These are phyloP conservation scores for Backusella circina DNA, from an alignment of 192 early-diverging fungal species.

Conservation along the genomic window DNA sequence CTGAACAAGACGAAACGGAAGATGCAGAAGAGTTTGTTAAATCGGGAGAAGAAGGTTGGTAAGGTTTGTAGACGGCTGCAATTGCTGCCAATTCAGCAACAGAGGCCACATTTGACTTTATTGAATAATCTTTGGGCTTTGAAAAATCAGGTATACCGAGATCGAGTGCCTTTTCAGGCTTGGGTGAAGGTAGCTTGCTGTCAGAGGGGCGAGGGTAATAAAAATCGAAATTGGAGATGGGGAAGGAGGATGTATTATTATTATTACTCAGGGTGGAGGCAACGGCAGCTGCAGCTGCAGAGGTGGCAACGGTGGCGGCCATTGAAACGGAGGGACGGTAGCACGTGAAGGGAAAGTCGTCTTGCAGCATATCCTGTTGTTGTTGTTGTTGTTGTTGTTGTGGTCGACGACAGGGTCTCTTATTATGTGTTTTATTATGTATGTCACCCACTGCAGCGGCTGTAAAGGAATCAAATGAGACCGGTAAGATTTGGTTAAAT, in stretches of 20 bases:
- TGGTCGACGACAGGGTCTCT: neutral
- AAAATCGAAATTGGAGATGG: neutral
- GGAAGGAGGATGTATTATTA: neutral
- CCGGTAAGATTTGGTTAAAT: neutral
- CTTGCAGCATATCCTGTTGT: neutral
- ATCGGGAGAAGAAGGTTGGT: constrained; percentile 11
- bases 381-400: too few species aligned
- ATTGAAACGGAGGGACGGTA: constrained; percentile 7
- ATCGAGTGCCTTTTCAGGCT: neutral
- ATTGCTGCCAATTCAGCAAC: constrained; percentile 1
- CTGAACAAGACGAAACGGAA: constrained; percentile 8
- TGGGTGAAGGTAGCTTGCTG: neutral
- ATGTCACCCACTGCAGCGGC: neutral
- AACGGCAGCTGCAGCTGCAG: constrained; percentile 19
- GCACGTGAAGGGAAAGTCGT: neutral
- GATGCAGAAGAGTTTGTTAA: constrained; percentile 3
- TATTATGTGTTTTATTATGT: neutral
- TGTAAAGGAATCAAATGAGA: neutral
- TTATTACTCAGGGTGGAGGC: neutral
- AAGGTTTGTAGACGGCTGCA: neutral
- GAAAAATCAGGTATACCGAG: neutral
- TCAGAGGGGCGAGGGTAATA: neutral
- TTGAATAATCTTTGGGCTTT: neutral
- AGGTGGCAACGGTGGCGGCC: constrained; percentile 15
- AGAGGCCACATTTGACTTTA: neutral